phyloP scores from a whole-genome alignment of 2,329 filamentous ascomycete genomes.

The Reticulascus tulasneorum region DNA sequence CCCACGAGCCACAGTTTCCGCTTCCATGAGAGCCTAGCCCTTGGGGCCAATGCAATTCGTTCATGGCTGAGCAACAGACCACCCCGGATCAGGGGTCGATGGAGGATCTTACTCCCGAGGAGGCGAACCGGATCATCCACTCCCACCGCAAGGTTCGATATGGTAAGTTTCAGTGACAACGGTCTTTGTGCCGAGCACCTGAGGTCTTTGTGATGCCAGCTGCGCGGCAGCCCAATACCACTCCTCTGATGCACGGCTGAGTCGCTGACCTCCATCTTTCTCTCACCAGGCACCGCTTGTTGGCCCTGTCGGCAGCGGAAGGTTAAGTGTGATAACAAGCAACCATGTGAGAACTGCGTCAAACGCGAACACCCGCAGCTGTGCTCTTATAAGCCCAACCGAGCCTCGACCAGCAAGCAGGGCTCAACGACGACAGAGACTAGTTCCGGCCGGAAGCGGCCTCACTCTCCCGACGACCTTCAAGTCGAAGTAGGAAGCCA shows the following conservation, averaged over 20 bases:
- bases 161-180: constrained; percentile 41
- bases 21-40: background rate
- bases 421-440: constrained; percentile 3
- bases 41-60: constrained; percentile 6
- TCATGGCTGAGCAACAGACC: constrained; percentile 42
- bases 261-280: background rate
- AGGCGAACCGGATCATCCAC: constrained; percentile 65
- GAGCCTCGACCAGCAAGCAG: constrained; percentile 32
- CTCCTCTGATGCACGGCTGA: background rate
- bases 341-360: constrained; percentile 65
- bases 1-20: background rate
- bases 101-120: constrained; percentile 59
- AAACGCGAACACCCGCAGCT: constrained; percentile 62
- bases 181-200: background rate
- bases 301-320: constrained; percentile 66
- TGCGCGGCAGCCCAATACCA: background rate
- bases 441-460: constrained; percentile 31
- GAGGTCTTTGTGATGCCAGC: background rate
- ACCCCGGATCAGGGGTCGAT: constrained; percentile 42
- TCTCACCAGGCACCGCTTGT: constrained; percentile 52
- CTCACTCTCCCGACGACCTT: constrained; percentile 38
- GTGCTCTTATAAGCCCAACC: constrained; percentile 65
- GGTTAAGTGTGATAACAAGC: constrained; percentile 66
- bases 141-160: constrained; percentile 67
- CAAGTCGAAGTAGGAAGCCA: constrained; percentile 31